A percentile compares a stretch with the other conserved stretches of the same genome.
Conservation (phyloP, 2,329 filamentous ascomycete species). For the Exophiala calicioides region DNA sequence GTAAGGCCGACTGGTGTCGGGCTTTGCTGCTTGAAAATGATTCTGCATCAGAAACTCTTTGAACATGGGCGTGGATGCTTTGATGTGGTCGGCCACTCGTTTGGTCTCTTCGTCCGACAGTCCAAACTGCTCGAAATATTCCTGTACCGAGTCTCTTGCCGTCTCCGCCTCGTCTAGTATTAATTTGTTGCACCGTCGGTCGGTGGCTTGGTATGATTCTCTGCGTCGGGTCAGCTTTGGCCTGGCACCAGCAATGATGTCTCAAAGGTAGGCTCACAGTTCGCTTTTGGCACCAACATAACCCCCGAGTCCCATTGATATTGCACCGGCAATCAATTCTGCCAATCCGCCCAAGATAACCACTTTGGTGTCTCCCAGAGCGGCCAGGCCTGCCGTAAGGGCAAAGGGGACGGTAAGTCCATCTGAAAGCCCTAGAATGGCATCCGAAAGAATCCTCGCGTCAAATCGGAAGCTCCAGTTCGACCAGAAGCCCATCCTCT, state of each 20-base stretch:
- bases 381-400: slow-evolving; percentile 68
- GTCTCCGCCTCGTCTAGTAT: slow-evolving; percentile 47
- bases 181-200: slow-evolving; percentile 31
- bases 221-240: slow-evolving; percentile 14
- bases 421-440: slow-evolving; percentile 75
- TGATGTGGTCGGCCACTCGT: slow-evolving; percentile 25
- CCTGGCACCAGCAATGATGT: not conserved
- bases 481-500: slow-evolving; percentile 12
- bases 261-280: slow-evolving; percentile 33
- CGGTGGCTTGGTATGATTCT: slow-evolving; percentile 25
- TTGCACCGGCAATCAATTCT: slow-evolving; percentile 73
- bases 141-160: slow-evolving; percentile 48
- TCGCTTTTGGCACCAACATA: slow-evolving; percentile 65
- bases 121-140: slow-evolving; percentile 53
- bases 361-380: slow-evolving; percentile 63
- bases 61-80: slow-evolving; percentile 19
- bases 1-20: slow-evolving; percentile 43
- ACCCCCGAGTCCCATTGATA: slow-evolving; percentile 75
- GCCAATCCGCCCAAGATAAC: slow-evolving; percentile 73
- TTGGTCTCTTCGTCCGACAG: slow-evolving; percentile 41
- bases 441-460: slow-evolving; percentile 45
- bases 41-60: slow-evolving; percentile 28
- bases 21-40: slow-evolving; percentile 23
- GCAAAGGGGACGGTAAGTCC: slow-evolving; percentile 80
- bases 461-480: slow-evolving; percentile 15